Base-by-base conservation (phyloP, 768 basidiomycete species). In the Neoboletus subvelutipes region DNA sequence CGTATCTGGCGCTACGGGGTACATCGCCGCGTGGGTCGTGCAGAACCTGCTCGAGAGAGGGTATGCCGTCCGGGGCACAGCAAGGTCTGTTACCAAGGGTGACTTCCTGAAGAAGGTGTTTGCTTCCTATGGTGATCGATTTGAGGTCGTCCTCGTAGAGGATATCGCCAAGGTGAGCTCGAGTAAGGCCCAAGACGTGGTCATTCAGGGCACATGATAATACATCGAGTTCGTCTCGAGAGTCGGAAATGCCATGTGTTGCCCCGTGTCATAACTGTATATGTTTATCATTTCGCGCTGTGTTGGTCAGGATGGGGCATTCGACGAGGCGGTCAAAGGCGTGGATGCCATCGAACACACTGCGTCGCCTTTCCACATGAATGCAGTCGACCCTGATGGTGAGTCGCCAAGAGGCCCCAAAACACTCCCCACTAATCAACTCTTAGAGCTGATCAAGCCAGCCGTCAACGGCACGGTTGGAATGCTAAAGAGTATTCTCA, bases 291-390 rank as follows among this genome's bases (percentile, higher is more conserved):
- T 22, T 6, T 33, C 12, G 1, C 26, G 34, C 0, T n/a, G 1
- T 15, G 18, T 45, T 43, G 18, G 28, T 20, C 34, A 85, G 84
- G 79, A 79, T 3, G 83, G 82, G 8, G 88, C 86, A 1, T 94
- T 92, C 59, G 89, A 93, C 67, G 84, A 90, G 50, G 90, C 85
- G 0, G 87, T 92, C 56, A 82, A 85, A 67, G 89, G 80, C 1
- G 83, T 92, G 9, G 85, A 90, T 56, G 91, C 80, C 0, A 82
- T 94, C 50, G 78, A 75, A 37, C 90, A 90, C 64, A 83, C 78
- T 4, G 87, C 87, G 0, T 88, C 87, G 1, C 88, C 88, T 1
- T 78, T 84, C 64, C 73, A 79, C 52, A 58, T 75, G 26, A 71
- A 78, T 1, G 77, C 74, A 1, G 72, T 75, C n/a, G 77, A 83